Base-by-base conservation (phyloP, 2,329 filamentous ascomycete species). In the Monosporascus sp. region DNA sequence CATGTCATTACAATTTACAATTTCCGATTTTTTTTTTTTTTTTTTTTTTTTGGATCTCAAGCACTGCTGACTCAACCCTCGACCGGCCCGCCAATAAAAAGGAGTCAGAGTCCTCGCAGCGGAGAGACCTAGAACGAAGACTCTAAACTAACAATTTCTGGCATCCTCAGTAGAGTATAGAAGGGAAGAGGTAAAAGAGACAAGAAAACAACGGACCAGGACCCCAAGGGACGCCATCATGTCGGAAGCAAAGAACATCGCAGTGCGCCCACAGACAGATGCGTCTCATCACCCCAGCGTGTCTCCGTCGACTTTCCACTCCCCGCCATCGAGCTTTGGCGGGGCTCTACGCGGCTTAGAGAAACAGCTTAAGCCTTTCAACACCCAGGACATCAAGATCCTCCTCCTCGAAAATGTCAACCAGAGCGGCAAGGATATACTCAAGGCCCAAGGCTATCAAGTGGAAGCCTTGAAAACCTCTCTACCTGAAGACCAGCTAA, bases 371-470 rank as follows among this genome's bases (percentile, higher is more conserved):
- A 97, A 97, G 76, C 94, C 94, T 17, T 99, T 99, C 75, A 87
- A 93, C 68, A 94, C 91, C 22, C 85, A 93, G 67, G 93, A 97
- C 68, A 91, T 99, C 75, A 97, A 97, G 76, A 96, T 99, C 52
- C 75, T 99, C 53, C 80, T 99, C 18, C 78, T 99, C 35, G 94
- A 99, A 71, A 99, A 97, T 73, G 89, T 99, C 67, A 99, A 99
- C 70, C 78, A 90, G 72, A 90, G 90, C 24, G 94, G 94, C 15
- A 83, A 85, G 64, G 85, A 95, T 47, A 92, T 97, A 53, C 78
- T 99, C 53, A 83, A 75, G 53, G 79, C 76, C 52, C 92, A 99
- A 73, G 94, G 94, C 54, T 99, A 99, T 71, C 94, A 99, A 73
- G 94, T 99, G 37, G 94, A 99, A 74, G 83, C 85, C 48, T 75